phyloP scores from a whole-genome alignment of 2,329 filamentous ascomycete genomes.

The Colletotrichum euphorbiae region DNA sequence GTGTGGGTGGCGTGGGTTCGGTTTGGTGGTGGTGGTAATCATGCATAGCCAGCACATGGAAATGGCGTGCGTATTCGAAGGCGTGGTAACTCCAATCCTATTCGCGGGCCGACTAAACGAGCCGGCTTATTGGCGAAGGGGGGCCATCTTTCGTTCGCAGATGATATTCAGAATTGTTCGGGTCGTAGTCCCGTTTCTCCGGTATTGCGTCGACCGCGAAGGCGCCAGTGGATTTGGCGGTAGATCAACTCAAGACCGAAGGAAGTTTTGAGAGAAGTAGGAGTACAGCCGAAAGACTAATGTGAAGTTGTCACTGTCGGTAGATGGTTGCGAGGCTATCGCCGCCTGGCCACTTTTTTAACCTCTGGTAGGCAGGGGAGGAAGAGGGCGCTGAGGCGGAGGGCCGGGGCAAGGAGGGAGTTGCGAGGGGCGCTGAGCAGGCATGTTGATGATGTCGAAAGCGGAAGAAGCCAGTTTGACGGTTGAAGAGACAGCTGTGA shows the following conservation, averaged over 20 bases:
- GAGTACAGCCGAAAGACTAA: background rate
- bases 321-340: constrained; percentile 17
- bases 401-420: constrained; percentile 76
- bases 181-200: background rate
- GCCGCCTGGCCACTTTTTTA: constrained; percentile 48
- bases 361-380: constrained; percentile 72
- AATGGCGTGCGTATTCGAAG: constrained; percentile 33
- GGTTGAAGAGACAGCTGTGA: constrained; percentile 35
- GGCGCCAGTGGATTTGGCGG: background rate
- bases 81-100: constrained; percentile 3
- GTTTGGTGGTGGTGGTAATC: constrained; percentile 8
- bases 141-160: constrained; percentile 25
- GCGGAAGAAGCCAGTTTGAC: constrained; percentile 40
- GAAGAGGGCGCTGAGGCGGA: constrained; percentile 72
- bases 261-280: background rate
- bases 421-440: constrained; percentile 72
- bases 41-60: constrained; percentile 36
- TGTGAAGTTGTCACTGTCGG: constrained; percentile 12
- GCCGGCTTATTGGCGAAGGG: constrained; percentile 2
- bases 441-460: constrained; percentile 58
- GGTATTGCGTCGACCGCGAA: constrained; percentile 6
- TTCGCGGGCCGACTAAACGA: constrained; percentile 19
- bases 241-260: background rate
- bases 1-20: constrained; percentile 22
- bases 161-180: constrained; percentile 4